Evolutionary conservation across 2,329 filamentous ascomycete species (phyloP), one percentile per base, ranked within the genome.

Genomic region (Sporothrix pseudoabietina): DNA sequence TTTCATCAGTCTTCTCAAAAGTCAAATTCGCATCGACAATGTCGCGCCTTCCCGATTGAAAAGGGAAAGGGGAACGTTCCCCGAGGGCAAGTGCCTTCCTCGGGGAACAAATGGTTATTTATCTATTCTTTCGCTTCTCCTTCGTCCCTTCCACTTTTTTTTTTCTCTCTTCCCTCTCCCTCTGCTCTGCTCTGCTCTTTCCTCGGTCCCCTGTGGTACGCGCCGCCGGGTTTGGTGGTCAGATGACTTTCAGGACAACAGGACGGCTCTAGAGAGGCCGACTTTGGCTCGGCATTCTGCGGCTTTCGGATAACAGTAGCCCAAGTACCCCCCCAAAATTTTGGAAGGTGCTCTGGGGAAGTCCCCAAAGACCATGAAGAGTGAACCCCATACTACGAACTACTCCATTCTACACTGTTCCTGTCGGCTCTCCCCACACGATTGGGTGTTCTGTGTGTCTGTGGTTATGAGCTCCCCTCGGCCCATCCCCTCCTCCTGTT

Each of bases 221-320:
- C 44, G 4, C 44, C 44, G 44, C 44, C 44, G 14, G 26, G 22
- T 41, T 35, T 22, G 9, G 8, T 19, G 47, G 66, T 54, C 47
- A 69, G 35, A n/a, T 55, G 66, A 69, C 66, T 44, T 6, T 6
- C 61, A 14, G 14, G 7, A 19, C 19, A 59, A 10, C 7, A n/a
- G 9, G 22, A 12, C 14, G 44, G 44, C 44, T 49, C 44, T 49
- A 16, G 44, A 41, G 54, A 55, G 12, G 4, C 26, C 54, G 55
- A n/a, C 32, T n/a, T 68, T 55, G 26, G 26, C 65, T 74, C 73
- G 73, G 73, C 73, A 73, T 73, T 71, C 52, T 32, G 61, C 73
- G 73, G 73, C 73, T 44, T 63, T 73, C 73, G 73, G 73, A 55
- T 61, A 74, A 71, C 61, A 49, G 71, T 70, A 72, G 10, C 6